These are phyloP conservation scores for Plectosphaerella sp. DNA, from an alignment of 2,329 filamentous ascomycete genomes.

Conservation along the genomic window DNA sequence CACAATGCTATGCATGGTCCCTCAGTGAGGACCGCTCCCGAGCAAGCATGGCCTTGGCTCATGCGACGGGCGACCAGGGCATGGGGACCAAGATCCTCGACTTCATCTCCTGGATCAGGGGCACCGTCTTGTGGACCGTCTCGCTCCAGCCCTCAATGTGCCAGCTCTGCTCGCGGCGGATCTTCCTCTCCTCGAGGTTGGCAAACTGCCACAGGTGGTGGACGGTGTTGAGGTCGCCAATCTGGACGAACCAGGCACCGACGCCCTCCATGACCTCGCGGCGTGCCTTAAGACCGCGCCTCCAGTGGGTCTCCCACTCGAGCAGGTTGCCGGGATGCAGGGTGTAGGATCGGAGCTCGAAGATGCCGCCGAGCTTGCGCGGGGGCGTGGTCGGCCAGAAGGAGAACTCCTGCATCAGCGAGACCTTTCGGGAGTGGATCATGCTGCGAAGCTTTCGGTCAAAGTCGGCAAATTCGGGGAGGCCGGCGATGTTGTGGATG, in stretches of 20 bases:
- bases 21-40: no score
- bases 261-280: slow-evolving; percentile 98
- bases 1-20: no score
- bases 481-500: slow-evolving; percentile 74
- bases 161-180: slow-evolving; percentile 92
- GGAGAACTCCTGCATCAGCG: slow-evolving; percentile 98
- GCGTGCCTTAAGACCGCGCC: slow-evolving; percentile 82
- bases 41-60: slow-evolving; percentile 15
- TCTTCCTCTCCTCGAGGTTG: slow-evolving; percentile 88
- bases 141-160: slow-evolving; percentile 91
- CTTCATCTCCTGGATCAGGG: slow-evolving; percentile 95
- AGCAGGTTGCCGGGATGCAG: slow-evolving; percentile 92
- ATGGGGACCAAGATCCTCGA: slow-evolving; percentile 89
- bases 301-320: slow-evolving; percentile 99
- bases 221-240: slow-evolving; percentile 94
- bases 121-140: slow-evolving; percentile 97
- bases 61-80: slow-evolving; percentile 93
- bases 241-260: slow-evolving; percentile 97
- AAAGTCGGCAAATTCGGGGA: slow-evolving; percentile 80
- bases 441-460: slow-evolving; percentile 80
- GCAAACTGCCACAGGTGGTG: slow-evolving; percentile 99
- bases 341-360: slow-evolving; percentile 95
- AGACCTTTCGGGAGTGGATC: slow-evolving; percentile 79
- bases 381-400: slow-evolving; percentile 98
- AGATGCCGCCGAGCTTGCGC: slow-evolving; percentile 83